Percentiles rank a stretch among this genome's conserved stretches.
These are phyloP conservation scores for Penicillium coffeae DNA, from an alignment of 495 filamentous ascomycete genomes.

Conservation along the genomic window DNA sequence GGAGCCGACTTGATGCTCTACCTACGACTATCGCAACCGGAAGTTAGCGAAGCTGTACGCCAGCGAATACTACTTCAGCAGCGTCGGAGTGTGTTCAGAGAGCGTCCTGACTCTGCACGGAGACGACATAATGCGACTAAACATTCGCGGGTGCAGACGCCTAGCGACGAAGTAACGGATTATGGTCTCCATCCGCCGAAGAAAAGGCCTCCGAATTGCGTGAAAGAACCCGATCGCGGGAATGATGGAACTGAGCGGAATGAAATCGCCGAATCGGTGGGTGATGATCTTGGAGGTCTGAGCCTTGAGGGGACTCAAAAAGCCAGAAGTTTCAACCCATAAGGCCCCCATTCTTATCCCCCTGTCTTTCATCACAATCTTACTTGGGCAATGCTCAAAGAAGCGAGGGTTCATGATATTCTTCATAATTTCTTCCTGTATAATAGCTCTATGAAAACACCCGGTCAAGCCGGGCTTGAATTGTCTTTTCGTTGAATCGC, in stretches of 20 bases:
- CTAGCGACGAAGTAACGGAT: neutral
- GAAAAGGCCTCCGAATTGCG: neutral
- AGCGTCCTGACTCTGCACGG: neutral
- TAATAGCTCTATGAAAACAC: slow-evolving; percentile 14
- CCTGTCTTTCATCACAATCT: no score
- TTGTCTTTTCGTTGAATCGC: slow-evolving; percentile 42
- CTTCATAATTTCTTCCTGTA: neutral
- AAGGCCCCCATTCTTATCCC: no score
- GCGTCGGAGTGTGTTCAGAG: neutral
- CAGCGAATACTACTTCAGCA: neutral
- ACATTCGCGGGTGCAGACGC: neutral
- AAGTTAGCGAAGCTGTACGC: neutral
- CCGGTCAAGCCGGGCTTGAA: slow-evolving; percentile 37
- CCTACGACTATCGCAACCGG: neutral
- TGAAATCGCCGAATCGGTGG: no score
- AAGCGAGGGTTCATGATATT: no score
- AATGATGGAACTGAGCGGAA: neutral
- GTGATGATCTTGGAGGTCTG: no score
- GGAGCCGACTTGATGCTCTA: slow-evolving; percentile 2
- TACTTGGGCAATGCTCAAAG: no score
- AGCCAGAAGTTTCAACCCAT: no score
- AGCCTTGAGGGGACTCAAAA: no score
- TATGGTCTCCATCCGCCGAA: neutral
- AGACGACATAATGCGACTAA: neutral
- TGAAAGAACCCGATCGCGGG: neutral